Percentiles rank a stretch among this genome's conserved stretches.
These are phyloP conservation scores for Xylariales sp. DNA, from an alignment of 2,329 filamentous ascomycete genomes.

Conservation along the genomic window DNA sequence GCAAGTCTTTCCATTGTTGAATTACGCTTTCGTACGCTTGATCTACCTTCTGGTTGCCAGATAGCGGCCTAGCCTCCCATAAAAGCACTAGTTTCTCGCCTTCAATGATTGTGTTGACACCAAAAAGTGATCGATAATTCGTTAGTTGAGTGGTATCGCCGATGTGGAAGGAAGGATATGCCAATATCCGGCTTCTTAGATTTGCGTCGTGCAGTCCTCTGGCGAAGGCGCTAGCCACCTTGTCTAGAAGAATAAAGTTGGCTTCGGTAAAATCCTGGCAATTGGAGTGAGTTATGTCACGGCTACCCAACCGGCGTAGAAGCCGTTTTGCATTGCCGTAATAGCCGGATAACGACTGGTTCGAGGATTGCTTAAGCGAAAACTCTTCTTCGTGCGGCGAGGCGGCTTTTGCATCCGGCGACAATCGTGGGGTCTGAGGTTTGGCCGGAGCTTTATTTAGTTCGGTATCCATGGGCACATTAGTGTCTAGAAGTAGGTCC, in stretches of 20 bases:
- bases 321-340: conserved; percentile 62
- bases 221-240: conserved; percentile 65
- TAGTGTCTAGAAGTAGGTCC: conserved; percentile 26
- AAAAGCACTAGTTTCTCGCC: conserved; percentile 64
- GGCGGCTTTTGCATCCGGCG: not conserved
- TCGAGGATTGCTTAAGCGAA: conserved; percentile 56
- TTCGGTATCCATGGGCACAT: conserved; percentile 16
- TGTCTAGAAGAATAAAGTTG: conserved; percentile 63
- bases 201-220: conserved; percentile 61
- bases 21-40: conserved; percentile 54
- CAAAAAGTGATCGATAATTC: conserved; percentile 62
- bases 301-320: conserved; percentile 60
- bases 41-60: conserved; percentile 52
- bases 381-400: conserved; percentile 37
- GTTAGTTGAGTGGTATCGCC: conserved; percentile 43
- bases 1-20: conserved; percentile 59
- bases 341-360: conserved; percentile 59
- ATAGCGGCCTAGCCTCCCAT: conserved; percentile 53
- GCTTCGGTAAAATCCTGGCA: conserved; percentile 54
- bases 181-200: conserved; percentile 59
- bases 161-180: conserved; percentile 61
- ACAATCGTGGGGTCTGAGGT: conserved; percentile 30
- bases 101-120: conserved; percentile 65
- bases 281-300: conserved; percentile 63
- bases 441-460: conserved; percentile 13